Conservation (phyloP, 2,329 filamentous ascomycete species). For the Apiospora saccharicola region DNA sequence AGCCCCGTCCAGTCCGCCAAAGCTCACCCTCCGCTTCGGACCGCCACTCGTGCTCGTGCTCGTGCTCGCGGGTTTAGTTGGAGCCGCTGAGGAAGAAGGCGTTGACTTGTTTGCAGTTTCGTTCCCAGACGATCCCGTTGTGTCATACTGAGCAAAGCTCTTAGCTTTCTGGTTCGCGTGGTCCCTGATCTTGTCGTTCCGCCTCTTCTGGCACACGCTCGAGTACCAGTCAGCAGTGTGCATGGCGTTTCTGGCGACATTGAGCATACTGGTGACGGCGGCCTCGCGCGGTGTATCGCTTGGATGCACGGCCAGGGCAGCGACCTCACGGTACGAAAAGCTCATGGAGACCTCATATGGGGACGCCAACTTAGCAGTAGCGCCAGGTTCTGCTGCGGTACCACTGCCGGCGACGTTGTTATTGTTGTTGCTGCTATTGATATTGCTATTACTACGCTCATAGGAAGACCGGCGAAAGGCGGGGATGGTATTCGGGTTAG, state of each 20-base stretch:
- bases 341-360: background rate
- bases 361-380: background rate
- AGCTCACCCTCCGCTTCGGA: background rate
- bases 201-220: background rate
- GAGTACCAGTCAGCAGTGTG: conserved; percentile 20
- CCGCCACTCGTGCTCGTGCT: background rate
- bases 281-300: conserved; percentile 27
- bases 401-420: background rate
- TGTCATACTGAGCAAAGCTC: background rate
- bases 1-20: background rate
- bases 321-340: background rate
- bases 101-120: background rate
- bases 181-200: conserved; percentile 1
- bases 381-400: background rate
- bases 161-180: conserved; percentile 4
- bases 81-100: background rate
- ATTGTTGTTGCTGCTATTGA: background rate
- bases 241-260: conserved; percentile 19
- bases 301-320: background rate
- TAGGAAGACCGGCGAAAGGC: background rate
- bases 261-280: conserved; percentile 13
- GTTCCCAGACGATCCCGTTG: background rate
- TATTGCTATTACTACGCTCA: background rate
- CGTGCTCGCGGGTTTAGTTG: background rate
- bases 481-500: background rate